A percentile compares a stretch with the other conserved stretches of the same genome.
phyloP scores from a whole-genome alignment of 1,139 yeast genomes.

The Scheffersomyces quercinus region DNA sequence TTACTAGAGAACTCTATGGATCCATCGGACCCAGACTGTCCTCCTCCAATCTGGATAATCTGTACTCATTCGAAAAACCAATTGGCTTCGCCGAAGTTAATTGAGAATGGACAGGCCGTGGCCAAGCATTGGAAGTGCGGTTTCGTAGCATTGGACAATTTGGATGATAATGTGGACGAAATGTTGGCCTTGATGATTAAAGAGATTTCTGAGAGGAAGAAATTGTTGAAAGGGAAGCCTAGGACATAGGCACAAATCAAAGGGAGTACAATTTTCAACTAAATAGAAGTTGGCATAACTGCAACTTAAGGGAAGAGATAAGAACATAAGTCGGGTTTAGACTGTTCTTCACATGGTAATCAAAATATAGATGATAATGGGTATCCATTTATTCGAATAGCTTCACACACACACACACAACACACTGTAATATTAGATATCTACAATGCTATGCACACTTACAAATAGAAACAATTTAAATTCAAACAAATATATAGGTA shows the following conservation, averaged over 20 bases:
- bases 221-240: constrained; percentile 17
- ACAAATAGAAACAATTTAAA: too few relatives aligned
- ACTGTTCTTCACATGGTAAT: too few relatives aligned
- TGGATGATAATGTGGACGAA: constrained; percentile 53
- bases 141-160: constrained; percentile 56
- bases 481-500: too few relatives aligned
- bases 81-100: constrained; percentile 56
- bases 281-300: not conserved
- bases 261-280: not conserved
- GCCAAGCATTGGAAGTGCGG: constrained; percentile 66
- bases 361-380: too few relatives aligned
- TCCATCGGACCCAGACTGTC: constrained; percentile 49
- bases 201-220: constrained; percentile 54
- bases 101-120: constrained; percentile 55
- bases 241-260: too few relatives aligned
- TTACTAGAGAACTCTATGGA: constrained; percentile 31
- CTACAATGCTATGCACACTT: too few relatives aligned
- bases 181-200: constrained; percentile 56
- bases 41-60: constrained; percentile 68
- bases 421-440: too few relatives aligned
- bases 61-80: constrained; percentile 61
- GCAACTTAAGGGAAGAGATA: too few relatives aligned
- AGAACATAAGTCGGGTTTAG: too few relatives aligned
- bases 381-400: too few relatives aligned
- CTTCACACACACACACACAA: too few relatives aligned